Evolutionary conservation across 1,139 yeast genomes (phyloP), one percentile per base, ranked within the genome.

Genomic region (Scheffersomyces parashehatae): DNA sequence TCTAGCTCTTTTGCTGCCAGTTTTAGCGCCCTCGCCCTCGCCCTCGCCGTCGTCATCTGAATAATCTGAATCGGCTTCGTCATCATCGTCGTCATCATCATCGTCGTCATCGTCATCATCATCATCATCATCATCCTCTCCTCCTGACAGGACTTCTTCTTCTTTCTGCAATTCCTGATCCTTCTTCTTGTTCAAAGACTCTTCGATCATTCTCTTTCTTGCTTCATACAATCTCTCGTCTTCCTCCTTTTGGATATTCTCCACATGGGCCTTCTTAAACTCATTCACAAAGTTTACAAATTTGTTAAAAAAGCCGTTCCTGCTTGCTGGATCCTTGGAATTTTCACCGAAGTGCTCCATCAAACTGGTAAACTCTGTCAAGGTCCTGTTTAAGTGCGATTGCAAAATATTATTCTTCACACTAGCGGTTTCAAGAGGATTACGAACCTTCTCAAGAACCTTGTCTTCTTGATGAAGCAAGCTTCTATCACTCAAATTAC

Each of bases 271-370:
- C 46, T 60, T 66, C 50, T 70, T 74, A 50, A 70, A 74, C 44
- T 75, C 79, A 20, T 53, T 49, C 2, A 74, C 70, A 51, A 75
- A 75, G 3, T 52, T 41, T 29, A 64, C 61, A 47, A 75, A 64
- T 49, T 74, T 75, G 35, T 56, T 59, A 46, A 70, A 73, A 45
- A 75, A 75, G 1, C 59, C 54, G 42, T 66, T 68, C 38, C 73
- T 56, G 40, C 76, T 66, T 45, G 71, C 67, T 5, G 70, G 57
- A 56, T 88, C 95, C 4, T 66, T 62, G 1, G 81, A 73, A 56
- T 85, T 84, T 60, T 93, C 99, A 6, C 98, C 98, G 63, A 85
- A 93, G 58, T 81, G 85, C 40, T 70, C 70, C 93, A 93, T 83
- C 40, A 88, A 68, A 38, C 77, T 73, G 30, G 76, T 73, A 51